phyloP scores from a whole-genome alignment of 129 eudicot genomes.

The Centella asiatica region DNA sequence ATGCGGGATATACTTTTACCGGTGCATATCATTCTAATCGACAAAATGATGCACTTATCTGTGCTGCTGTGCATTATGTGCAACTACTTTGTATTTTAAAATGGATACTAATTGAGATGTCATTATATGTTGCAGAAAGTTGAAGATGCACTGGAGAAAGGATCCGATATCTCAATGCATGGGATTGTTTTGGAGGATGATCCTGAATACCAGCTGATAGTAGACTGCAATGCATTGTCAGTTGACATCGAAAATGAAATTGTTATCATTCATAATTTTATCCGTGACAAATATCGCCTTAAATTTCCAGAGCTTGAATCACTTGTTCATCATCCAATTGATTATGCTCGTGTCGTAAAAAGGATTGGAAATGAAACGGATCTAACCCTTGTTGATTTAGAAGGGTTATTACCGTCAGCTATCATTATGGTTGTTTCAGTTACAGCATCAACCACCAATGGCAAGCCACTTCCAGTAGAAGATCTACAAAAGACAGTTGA shows the following conservation, averaged over 20 bases:
- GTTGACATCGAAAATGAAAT: constrained; percentile 94
- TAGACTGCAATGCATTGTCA: constrained; percentile 84
- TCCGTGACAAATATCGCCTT: constrained; percentile 79
- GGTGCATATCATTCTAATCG: too few relatives aligned
- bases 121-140: constrained; percentile 55
- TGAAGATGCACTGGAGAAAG: constrained; percentile 71
- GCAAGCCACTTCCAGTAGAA: constrained; percentile 80
- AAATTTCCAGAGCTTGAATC: constrained; percentile 94
- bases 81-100: background rate
- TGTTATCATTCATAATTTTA: constrained; percentile 72
- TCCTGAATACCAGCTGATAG: constrained; percentile 89
- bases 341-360: constrained; percentile 89
- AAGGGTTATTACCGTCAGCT: constrained; percentile 81
- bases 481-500: constrained; percentile 67
- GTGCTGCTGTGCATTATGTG: too few relatives aligned
- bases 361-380: constrained; percentile 81
- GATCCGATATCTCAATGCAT: constrained; percentile 39
- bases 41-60: too few relatives aligned
- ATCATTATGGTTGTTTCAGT: constrained; percentile 91
- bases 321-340: constrained; percentile 89
- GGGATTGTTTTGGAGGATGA: constrained; percentile 80
- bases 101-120: constrained; percentile 8
- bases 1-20: too few relatives aligned
- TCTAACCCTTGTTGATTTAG: constrained; percentile 79
- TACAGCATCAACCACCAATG: constrained; percentile 87